A percentile compares a stretch with the other conserved stretches of the same genome.
Conservation (phyloP, 768 basidiomycete species). For the Trichaptum fuscoviolaceum region DNA sequence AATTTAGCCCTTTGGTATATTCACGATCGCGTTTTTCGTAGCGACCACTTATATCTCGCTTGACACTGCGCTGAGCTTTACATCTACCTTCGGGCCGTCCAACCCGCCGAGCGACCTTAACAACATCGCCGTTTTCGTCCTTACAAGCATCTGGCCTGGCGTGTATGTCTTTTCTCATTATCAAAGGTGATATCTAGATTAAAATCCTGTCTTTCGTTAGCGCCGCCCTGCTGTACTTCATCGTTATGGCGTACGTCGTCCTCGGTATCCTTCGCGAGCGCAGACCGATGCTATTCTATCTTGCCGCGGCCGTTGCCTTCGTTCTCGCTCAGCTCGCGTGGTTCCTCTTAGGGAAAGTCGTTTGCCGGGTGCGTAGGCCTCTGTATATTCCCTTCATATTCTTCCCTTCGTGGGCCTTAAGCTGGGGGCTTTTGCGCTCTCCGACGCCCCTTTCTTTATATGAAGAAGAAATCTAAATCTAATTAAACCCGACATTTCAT, state of each 20-base stretch:
- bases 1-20: slow-evolving; percentile 54
- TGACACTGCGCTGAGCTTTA: slow-evolving; percentile 71
- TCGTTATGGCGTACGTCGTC: slow-evolving; percentile 78
- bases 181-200: neutral
- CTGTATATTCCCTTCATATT: neutral
- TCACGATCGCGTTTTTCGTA: slow-evolving; percentile 56
- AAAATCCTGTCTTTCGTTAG: slow-evolving; percentile 26
- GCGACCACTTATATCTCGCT: slow-evolving; percentile 80
- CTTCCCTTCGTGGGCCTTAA: too few species aligned
- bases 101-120: slow-evolving; percentile 50
- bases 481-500: neutral
- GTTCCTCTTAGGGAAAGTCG: slow-evolving; percentile 71
- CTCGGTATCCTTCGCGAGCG: slow-evolving; percentile 70
- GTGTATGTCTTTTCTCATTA: slow-evolving; percentile 34
- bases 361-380: slow-evolving; percentile 56
- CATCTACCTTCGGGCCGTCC: slow-evolving; percentile 53
- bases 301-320: slow-evolving; percentile 70
- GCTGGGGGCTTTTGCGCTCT: slow-evolving; percentile 2
- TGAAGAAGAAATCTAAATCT: neutral
- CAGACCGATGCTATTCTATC: slow-evolving; percentile 75
- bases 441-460: neutral
- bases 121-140: slow-evolving; percentile 73
- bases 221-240: slow-evolving; percentile 63
- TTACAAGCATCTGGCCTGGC: slow-evolving; percentile 77
- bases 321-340: slow-evolving; percentile 76